A percentile compares a stretch with the other conserved stretches of the same genome.
These are phyloP conservation scores for Diaporthe citrichinensis DNA, from an alignment of 2,329 filamentous ascomycete species.

Conservation along the genomic window DNA sequence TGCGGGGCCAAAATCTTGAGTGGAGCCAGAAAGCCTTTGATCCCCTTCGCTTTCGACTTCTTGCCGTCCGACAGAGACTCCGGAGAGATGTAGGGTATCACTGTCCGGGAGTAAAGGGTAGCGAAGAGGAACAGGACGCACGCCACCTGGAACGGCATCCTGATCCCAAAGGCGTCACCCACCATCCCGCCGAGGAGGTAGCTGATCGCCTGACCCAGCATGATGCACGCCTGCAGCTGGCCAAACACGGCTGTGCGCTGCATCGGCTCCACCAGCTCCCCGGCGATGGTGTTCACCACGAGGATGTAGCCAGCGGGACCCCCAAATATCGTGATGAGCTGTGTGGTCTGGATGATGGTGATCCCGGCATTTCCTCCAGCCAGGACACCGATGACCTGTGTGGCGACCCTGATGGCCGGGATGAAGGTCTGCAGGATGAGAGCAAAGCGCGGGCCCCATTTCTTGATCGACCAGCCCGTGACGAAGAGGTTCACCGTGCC, in stretches of 20 bases:
- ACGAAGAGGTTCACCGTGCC: slow-evolving; percentile 75
- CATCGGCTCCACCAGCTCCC: slow-evolving; percentile 72
- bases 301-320: slow-evolving; percentile 79
- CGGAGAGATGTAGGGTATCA: slow-evolving; percentile 66
- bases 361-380: slow-evolving; percentile 75
- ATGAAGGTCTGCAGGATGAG: slow-evolving; percentile 75
- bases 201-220: slow-evolving; percentile 76
- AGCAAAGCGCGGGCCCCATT: slow-evolving; percentile 73
- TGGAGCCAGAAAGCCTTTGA: slow-evolving; percentile 72
- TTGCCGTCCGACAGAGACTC: slow-evolving; percentile 53
- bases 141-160: slow-evolving; percentile 75
- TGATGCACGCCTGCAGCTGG: slow-evolving; percentile 74
- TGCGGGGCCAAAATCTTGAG: slow-evolving; percentile 71
- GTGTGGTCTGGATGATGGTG: slow-evolving; percentile 75
- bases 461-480: slow-evolving; percentile 76
- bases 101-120: slow-evolving; percentile 57
- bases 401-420: slow-evolving; percentile 72
- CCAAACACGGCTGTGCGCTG: slow-evolving; percentile 76
- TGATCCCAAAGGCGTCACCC: slow-evolving; percentile 74
- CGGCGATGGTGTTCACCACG: slow-evolving; percentile 77
- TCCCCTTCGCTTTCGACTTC: slow-evolving; percentile 52
- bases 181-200: slow-evolving; percentile 76
- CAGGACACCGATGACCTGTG: slow-evolving; percentile 76
- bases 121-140: slow-evolving; percentile 68
- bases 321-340: slow-evolving; percentile 77